A percentile compares a stretch with the other conserved stretches of the same genome.
phyloP scores from a whole-genome alignment of 768 basidiomycete genomes.

The Kwoniella mangroviensis region DNA sequence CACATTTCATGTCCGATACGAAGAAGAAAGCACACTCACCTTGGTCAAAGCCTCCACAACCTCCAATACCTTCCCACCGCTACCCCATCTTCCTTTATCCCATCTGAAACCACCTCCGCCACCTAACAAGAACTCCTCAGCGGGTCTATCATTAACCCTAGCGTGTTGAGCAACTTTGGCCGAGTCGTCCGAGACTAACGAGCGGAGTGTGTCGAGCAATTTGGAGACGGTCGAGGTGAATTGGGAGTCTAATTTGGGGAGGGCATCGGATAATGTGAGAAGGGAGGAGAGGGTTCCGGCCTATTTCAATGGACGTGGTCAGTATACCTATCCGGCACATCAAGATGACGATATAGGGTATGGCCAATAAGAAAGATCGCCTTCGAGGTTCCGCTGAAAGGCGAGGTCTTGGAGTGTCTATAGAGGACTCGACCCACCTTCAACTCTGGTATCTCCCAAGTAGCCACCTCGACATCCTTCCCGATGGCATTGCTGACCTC shows the following conservation, averaged over 20 bases:
- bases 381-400: too few species aligned
- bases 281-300: constrained; percentile 92
- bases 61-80: constrained; percentile 78
- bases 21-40: constrained; percentile 60
- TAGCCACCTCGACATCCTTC: constrained; percentile 63
- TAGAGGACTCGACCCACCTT: constrained; percentile 67
- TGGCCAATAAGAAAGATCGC: too few species aligned
- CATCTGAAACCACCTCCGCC: constrained; percentile 73
- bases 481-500: constrained; percentile 66
- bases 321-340: too few species aligned
- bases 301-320: constrained; percentile 51
- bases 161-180: constrained; percentile 47
- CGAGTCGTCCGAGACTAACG: constrained; percentile 82
- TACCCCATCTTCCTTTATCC: constrained; percentile 89
- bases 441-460: constrained; percentile 79
- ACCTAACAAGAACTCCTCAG: constrained; percentile 76
- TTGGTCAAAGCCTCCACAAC: constrained; percentile 83
- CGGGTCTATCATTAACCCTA: constrained; percentile 68
- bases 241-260: constrained; percentile 86
- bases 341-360: too few species aligned
- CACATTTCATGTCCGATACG: background rate
- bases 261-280: constrained; percentile 83
- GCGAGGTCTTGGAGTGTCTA: background rate
- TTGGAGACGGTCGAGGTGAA: constrained; percentile 89
- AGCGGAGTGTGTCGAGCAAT: constrained; percentile 89